Evolutionary conservation across 2,329 filamentous ascomycete species (phyloP), one percentile per base, ranked within the genome.

Genomic region (Microdochium trichocladiopsis): DNA sequence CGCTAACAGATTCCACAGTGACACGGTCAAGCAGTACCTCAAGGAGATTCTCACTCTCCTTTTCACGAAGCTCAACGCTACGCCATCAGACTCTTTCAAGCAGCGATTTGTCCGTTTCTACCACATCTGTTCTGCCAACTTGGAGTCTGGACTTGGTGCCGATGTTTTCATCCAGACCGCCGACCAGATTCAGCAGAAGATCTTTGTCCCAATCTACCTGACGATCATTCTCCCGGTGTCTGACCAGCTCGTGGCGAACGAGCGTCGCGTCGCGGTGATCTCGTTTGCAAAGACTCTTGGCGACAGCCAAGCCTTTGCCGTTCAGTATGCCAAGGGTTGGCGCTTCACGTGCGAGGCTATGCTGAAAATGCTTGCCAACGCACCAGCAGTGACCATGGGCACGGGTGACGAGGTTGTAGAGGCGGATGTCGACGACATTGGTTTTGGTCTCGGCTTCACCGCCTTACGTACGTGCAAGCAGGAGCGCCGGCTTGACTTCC

Each of bases 391-490:
- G 4, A 72, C 79, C 6, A 72, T 75, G 16, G 81, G 86, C 1
- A 73, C 79, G 33, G 85, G 86, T 53, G 86, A 90, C 57, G 90
- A 95, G 59, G 86, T 95, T 57, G 82, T 84, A 11, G 94, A 97
- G 66, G 86, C 90, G 2, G 93, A 97, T 62, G 88, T 96, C 24
- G 94, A 99, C 62, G 94, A 99, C 66, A 84, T 96, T 59, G 87
- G 90, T 25, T 99, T 99, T 64, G 94, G 94, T 24, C 85, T 96
- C 58, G 93, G 91, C 9, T 99, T 95, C 71, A 97, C 94, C 1
- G 86, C 89, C 28, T 80, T 99, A 56, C 95, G 93, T 72, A 96
- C 93, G 0, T 94, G 93, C 73, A 90, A 87, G 67, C 84, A 84
- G 54, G 75, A 82, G 3, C 72, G 81, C 1, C 79, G 78, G 50